Evolutionary conservation across 371 early-diverging fungal genomes (phyloP), one percentile per base, ranked within the genome.

Genomic region (Apophysomyces trapeziformis): DNA sequence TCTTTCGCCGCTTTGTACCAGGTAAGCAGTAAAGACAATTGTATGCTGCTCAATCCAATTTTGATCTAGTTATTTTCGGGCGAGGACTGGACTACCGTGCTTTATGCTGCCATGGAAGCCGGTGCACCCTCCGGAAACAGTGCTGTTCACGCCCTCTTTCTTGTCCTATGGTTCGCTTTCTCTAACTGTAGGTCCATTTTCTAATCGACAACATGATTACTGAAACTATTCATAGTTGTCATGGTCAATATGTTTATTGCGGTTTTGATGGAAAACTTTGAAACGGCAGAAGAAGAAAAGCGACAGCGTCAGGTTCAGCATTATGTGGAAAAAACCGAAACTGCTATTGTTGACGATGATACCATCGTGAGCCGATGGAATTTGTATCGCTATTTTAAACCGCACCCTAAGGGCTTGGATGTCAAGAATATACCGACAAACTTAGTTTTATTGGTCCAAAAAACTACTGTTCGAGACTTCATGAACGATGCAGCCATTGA

Each of bases 251-350:
- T 87, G 83, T 78, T 88, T 50, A 88, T 87, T 70, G 89, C 86
- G 38, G 82, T 87, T 50, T 72, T 90, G 35, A 86, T 90, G 87
- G 89, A 89, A 64, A 87, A 87, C 57, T 89, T 90, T 68, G 89
- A 88, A 64, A 86, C 79, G 4, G 83, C 76, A 0, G 86, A 86
- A 62, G 85, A 87, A 45, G 82, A 84, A 47, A 89, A 87, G 64
- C 77, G 82, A 35, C 70, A 78, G 58, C 79, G 79, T 4, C 90
- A 90, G 71, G 75, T 89, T 12, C 60, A 75, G 21, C 75, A 81
- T 46, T 85, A 70, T 44, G 82, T 81, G 41, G 50, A 69, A 57
- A 82, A 81, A 35, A 74, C 79, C 7, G 82, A 82, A 13, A 67
- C 36, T 7, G 39, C 36, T 21, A 13, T 38, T 39, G 74, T 73